Evolutionary conservation across 208 protist species (phyloP).

Genomic region (Angomonas desouzai): DNA sequence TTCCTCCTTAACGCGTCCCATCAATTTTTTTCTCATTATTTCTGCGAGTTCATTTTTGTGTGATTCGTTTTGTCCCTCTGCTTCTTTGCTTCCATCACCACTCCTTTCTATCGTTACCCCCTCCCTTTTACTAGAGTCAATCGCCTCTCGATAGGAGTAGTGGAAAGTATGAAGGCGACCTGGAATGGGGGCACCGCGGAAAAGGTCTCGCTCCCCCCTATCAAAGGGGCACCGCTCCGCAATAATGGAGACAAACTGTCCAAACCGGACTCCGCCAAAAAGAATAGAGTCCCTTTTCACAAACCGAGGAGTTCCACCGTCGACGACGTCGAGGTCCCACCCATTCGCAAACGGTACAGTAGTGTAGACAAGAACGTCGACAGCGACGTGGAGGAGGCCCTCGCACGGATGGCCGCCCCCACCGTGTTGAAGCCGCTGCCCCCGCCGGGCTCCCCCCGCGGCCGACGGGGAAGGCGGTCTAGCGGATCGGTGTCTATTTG

Average conservation of each 20-base stretch:
- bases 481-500: background rate
- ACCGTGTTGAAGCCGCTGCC: background rate
- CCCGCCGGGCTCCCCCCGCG: background rate
- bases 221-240: background rate
- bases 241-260: background rate
- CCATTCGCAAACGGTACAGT: background rate
- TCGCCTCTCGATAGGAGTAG: conserved; percentile 11
- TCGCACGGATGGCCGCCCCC: background rate
- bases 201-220: background rate
- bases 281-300: background rate
- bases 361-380: conserved; percentile 3
- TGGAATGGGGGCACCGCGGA: background rate
- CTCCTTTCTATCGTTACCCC: too few species aligned
- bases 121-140: too few species aligned
- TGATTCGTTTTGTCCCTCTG: background rate
- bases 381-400: conserved; percentile 3
- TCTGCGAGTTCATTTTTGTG: background rate
- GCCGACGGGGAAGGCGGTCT: background rate
- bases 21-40: background rate
- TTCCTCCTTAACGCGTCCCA: background rate
- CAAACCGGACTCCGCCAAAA: background rate
- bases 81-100: too few species aligned
- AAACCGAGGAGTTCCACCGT: background rate
- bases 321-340: background rate
- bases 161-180: background rate